A percentile compares a stretch with the other conserved stretches of the same genome.
Evolutionary conservation across 306 rosid species (phyloP).

Genomic region (Cicer arietinum): DNA sequence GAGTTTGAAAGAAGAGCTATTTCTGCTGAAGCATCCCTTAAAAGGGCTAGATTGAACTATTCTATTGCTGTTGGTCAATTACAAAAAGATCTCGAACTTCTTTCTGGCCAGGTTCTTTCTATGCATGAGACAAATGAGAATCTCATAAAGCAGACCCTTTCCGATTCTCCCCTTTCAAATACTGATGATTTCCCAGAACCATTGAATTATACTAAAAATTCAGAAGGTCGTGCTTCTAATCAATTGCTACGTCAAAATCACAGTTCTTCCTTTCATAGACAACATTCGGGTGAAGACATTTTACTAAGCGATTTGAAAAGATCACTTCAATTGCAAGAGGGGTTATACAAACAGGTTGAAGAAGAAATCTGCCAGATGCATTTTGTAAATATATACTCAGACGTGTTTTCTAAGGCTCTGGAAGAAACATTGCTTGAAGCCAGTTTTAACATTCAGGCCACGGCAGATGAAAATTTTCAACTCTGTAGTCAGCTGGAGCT

Average conservation of each 20-base stretch:
- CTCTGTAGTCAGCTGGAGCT: conserved; percentile 74
- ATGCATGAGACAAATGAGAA: conserved; percentile 93
- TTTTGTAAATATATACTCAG: conserved; percentile 71
- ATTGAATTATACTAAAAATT: conserved; percentile 48
- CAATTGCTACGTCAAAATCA: conserved; percentile 56
- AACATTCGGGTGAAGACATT: conserved; percentile 61
- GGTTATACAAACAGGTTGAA: conserved; percentile 83
- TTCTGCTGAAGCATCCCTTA: conserved; percentile 88
- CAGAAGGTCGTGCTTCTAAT: conserved; percentile 53
- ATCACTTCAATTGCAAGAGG: conserved; percentile 81
- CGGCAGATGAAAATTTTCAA: conserved; percentile 63
- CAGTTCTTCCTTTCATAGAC: conserved; percentile 57
- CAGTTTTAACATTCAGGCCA: conserved; percentile 56
- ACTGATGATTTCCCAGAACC: conserved; percentile 52
- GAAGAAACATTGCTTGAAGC: conserved; percentile 82
- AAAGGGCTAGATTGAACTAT: conserved; percentile 95
- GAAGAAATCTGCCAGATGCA: conserved; percentile 83
- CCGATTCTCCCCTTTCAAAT: conserved; percentile 69
- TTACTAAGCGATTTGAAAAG: conserved; percentile 70
- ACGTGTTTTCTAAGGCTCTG: conserved; percentile 80
- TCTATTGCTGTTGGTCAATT: conserved; percentile 94
- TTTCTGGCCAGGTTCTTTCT: conserved; percentile 85
- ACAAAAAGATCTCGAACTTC: conserved; percentile 94
- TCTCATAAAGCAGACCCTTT: conserved; percentile 80
- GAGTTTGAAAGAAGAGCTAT: conserved; percentile 90